Conservation (phyloP, 805 yeast species). For the Hanseniaspora singularis region DNA sequence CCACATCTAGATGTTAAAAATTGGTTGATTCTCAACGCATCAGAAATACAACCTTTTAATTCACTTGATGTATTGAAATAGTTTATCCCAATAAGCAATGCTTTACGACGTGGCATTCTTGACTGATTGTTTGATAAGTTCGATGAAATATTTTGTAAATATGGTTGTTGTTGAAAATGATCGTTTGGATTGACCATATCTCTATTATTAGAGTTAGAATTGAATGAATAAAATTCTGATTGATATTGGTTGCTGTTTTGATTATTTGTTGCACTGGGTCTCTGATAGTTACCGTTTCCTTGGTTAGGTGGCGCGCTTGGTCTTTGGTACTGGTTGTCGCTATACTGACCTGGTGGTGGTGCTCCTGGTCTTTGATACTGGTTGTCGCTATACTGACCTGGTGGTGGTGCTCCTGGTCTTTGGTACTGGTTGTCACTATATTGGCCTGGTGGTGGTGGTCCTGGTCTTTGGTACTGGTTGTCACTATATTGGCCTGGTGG, state of each 20-base stretch:
- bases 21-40: conserved; percentile 43
- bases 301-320: conserved; percentile 5
- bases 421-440: conserved; percentile 20
- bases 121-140: conserved; percentile 43
- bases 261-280: conserved; percentile 4
- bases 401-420: too few relatives aligned
- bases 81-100: conserved; percentile 66
- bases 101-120: conserved; percentile 58
- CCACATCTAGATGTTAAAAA: conserved; percentile 37
- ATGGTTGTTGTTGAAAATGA: conserved; percentile 20
- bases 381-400: conserved; percentile 9
- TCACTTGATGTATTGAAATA: conserved; percentile 53
- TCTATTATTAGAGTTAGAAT: conserved; percentile 13
- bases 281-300: not conserved
- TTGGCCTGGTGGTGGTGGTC: conserved; percentile 10
- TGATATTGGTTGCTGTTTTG: conserved; percentile 14
- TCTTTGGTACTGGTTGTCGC: conserved; percentile 23
- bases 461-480: conserved; percentile 20
- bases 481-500: too few relatives aligned
- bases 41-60: conserved; percentile 72
- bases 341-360: too few relatives aligned
- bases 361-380: conserved; percentile 22
- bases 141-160: conserved; percentile 20
- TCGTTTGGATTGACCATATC: conserved; percentile 20
- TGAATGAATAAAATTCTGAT: conserved; percentile 18